Conservation (phyloP, 2,329 filamentous ascomycete genomes). For the Cordyceps farinosa region DNA sequence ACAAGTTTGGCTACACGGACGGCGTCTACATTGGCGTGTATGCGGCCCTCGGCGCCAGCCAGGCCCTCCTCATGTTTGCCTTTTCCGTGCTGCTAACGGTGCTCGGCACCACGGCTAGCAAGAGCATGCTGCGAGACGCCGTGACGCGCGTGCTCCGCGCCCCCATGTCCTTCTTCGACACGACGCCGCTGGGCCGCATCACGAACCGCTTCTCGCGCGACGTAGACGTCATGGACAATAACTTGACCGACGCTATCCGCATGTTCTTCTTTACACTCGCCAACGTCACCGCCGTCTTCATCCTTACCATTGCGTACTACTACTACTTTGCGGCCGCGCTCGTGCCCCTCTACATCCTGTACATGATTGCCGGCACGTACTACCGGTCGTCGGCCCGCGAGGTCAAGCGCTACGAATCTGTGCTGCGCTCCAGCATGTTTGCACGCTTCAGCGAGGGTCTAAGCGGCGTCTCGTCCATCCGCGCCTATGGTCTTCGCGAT, state of each 20-base stretch:
- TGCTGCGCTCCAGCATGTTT: conserved; percentile 83
- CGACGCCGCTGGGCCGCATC: conserved; percentile 89
- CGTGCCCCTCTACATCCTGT: conserved; percentile 66
- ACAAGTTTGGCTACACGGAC: conserved; percentile 64
- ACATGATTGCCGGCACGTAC: conserved; percentile 78
- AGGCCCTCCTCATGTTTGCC: conserved; percentile 72
- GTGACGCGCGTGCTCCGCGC: conserved; percentile 71
- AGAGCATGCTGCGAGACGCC: conserved; percentile 74
- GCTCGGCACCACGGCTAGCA: conserved; percentile 77
- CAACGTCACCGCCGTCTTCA: conserved; percentile 79
- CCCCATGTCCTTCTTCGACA: conserved; percentile 93
- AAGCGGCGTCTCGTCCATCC: conserved; percentile 76
- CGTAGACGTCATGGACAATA: conserved; percentile 95
- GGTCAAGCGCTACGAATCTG: conserved; percentile 89
- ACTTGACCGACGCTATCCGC: conserved; percentile 79
- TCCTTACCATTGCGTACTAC: conserved; percentile 91
- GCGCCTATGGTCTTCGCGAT: conserved; percentile 79
- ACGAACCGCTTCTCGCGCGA: conserved; percentile 96
- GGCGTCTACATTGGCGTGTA: conserved; percentile 71
- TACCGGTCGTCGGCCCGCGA: conserved; percentile 90
- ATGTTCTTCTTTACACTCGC: conserved; percentile 87
- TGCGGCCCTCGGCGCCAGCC: conserved; percentile 65
- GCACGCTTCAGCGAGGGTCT: conserved; percentile 89
- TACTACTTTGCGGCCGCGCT: conserved; percentile 72
- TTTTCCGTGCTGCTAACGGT: conserved; percentile 78